Evolutionary conservation across 768 basidiomycete species (phyloP).

Genomic region (Cyclocybe aegerita): DNA sequence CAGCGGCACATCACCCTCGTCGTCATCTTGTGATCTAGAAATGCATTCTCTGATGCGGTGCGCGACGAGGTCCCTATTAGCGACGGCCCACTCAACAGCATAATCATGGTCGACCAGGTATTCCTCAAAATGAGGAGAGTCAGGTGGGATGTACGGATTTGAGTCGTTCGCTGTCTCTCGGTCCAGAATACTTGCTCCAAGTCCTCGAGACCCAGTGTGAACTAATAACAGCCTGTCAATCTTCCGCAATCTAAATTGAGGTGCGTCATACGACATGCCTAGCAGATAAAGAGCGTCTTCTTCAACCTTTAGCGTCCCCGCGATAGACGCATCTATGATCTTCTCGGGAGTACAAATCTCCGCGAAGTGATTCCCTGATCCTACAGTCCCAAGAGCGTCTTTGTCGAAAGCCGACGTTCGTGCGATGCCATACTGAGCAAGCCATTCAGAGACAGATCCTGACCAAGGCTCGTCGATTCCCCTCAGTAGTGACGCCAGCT

Average conservation of each 20-base stretch:
- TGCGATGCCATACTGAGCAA: constrained; percentile 28
- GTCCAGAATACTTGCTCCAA: constrained; percentile 30
- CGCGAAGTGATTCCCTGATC: constrained; percentile 38
- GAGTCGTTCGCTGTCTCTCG: constrained; percentile 27
- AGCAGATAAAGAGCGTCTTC: constrained; percentile 28
- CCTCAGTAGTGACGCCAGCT: constrained; percentile 26
- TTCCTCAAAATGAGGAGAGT: constrained; percentile 23
- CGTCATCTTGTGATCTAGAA: constrained; percentile 1
- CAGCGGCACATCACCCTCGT: constrained; percentile 1
- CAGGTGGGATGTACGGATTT: constrained; percentile 33
- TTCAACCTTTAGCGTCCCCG: constrained; percentile 21
- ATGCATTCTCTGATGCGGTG: constrained; percentile 31
- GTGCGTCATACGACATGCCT: constrained; percentile 15
- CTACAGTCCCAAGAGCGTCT: constrained; percentile 32
- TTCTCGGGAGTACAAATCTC: constrained; percentile 32
- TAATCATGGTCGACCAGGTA: constrained; percentile 36
- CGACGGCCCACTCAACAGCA: constrained; percentile 36
- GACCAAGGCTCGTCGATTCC: constrained; percentile 38
- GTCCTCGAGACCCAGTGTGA: constrained; percentile 37
- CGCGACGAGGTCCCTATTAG: constrained; percentile 38
- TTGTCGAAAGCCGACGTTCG: constrained; percentile 28
- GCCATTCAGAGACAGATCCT: constrained; percentile 32
- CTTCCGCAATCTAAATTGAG: not conserved
- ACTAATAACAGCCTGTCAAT: constrained; percentile 19
- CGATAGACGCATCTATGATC: constrained; percentile 26